These are phyloP conservation scores for Tremella yokohamensis DNA, from an alignment of 768 basidiomycete species.

Conservation along the genomic window DNA sequence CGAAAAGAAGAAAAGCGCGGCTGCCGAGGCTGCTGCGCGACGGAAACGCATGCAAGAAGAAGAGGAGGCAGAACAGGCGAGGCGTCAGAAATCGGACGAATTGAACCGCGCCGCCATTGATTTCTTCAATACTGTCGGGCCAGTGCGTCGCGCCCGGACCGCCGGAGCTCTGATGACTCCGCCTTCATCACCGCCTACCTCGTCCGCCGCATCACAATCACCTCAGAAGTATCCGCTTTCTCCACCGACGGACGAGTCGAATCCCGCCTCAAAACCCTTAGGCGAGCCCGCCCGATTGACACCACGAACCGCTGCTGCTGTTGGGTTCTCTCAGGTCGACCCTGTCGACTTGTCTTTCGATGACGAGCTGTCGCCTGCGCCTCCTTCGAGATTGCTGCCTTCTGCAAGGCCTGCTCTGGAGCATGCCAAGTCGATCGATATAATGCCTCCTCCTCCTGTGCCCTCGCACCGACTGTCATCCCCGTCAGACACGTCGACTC, in stretches of 20 bases:
- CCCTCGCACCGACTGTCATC: conserved; percentile 15
- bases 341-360: conserved; percentile 31
- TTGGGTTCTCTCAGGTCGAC: conserved; percentile 43
- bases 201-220: background rate
- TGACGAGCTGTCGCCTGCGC: conserved; percentile 4
- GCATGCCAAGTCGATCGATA: conserved; percentile 11
- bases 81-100: conserved; percentile 7
- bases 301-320: conserved; percentile 27
- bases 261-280: conserved; percentile 4
- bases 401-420: conserved; percentile 4
- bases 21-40: conserved; percentile 19
- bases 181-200: conserved; percentile 19
- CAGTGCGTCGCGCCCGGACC: conserved; percentile 10
- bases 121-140: conserved; percentile 34
- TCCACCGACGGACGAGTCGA: conserved; percentile 10
- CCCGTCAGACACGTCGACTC: background rate
- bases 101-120: conserved; percentile 24
- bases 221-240: conserved; percentile 5
- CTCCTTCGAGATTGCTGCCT: background rate
- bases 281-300: conserved; percentile 10
- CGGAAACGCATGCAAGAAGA: conserved; percentile 19
- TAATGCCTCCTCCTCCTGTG: conserved; percentile 39
- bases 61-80: conserved; percentile 13
- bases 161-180: conserved; percentile 16
- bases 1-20: background rate